Percentiles rank a stretch among this genome's conserved stretches.
phyloP scores from a whole-genome alignment of 148 eudicot genomes.

The Rhododendron williamsianum region DNA sequence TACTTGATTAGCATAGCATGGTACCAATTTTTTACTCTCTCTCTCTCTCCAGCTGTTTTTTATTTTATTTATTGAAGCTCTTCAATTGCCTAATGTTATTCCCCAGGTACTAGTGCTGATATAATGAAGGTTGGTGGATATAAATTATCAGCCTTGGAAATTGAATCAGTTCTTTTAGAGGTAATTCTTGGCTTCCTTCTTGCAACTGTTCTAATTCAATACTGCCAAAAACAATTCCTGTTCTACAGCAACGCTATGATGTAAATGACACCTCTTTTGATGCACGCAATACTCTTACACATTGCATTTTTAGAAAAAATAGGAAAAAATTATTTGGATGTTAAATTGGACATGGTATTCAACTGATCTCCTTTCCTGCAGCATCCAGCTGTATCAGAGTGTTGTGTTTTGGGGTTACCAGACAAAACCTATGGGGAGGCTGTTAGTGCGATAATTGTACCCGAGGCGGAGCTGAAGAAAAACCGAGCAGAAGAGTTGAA shows the following conservation, averaged over 20 bases:
- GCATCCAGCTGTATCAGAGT: constrained; percentile 87
- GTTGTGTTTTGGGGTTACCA: constrained; percentile 88
- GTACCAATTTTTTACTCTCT: background rate
- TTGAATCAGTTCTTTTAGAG: constrained; percentile 88
- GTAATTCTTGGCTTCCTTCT: constrained; percentile 26
- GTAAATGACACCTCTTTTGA: background rate
- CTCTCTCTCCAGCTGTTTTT: background rate
- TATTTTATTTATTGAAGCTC: background rate
- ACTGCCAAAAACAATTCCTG: background rate
- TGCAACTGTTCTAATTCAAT: background rate
- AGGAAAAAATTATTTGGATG: background rate
- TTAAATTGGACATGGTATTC: background rate
- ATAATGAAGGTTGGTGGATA: constrained; percentile 99
- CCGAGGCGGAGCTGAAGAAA: constrained; percentile 54
- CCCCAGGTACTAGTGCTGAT: constrained; percentile 90
- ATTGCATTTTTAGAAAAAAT: background rate
- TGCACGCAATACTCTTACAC: background rate
- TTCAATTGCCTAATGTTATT: constrained; percentile 6
- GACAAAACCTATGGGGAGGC: constrained; percentile 87
- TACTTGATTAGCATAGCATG: background rate
- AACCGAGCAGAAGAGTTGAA: constrained; percentile 50
- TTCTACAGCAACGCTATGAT: background rate
- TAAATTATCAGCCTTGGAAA: constrained; percentile 92
- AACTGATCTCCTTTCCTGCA: constrained; percentile 20
- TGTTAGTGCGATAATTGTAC: constrained; percentile 77